Evolutionary conservation across 2,329 filamentous ascomycete species (phyloP), one percentile per base, ranked within the genome.

Genomic region (Ceratocystis papillata): DNA sequence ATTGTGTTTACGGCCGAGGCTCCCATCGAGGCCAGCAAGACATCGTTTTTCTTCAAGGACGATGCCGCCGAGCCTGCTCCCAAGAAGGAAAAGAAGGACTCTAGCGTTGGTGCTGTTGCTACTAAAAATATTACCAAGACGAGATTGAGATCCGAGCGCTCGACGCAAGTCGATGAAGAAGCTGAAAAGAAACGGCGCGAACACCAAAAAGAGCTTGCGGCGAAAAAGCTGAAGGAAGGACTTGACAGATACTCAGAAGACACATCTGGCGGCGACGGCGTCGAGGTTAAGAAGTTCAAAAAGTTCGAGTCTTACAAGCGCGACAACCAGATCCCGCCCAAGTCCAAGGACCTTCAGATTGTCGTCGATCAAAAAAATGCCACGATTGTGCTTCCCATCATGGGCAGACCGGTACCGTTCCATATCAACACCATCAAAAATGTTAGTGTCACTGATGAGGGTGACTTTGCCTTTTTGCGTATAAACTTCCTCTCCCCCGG

Each of bases 381-480:
- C 66, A 96, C 93, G 0, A 85, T 99, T 67, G 87, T 99, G 64
- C 83, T 99, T 55, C 94, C 95, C 2, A 93, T 99, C 72, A 96
- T 99, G 90, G 94, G 94, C 55, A 86, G 95, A 6, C 93, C 94
- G 0, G 94, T 99, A 30, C 94, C 94, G 0, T 99, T 97, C 79
- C 95, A 99, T 75, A 97, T 99, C 73, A 83, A 85, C 74, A 97
- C 95, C 1, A 96, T 99, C 81, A 99, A 99, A 77, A 99, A 97
- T 74, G 94, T 93, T 25, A 97, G 93, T 78, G 96, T 96, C 76
- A 97, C 90, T 70, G 92, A 96, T 69, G 94, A 99, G 75, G 90
- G 90, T 62, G 92, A 96, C 69, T 96, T 90, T 77, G 88, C 91
- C 0, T 97, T 94, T 74, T 80, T 99, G 44, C 87, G 95, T 70